These are phyloP conservation scores for Pythium aristosporum DNA, from an alignment of 352 stramenopile genomes.

Conservation along the genomic window DNA sequence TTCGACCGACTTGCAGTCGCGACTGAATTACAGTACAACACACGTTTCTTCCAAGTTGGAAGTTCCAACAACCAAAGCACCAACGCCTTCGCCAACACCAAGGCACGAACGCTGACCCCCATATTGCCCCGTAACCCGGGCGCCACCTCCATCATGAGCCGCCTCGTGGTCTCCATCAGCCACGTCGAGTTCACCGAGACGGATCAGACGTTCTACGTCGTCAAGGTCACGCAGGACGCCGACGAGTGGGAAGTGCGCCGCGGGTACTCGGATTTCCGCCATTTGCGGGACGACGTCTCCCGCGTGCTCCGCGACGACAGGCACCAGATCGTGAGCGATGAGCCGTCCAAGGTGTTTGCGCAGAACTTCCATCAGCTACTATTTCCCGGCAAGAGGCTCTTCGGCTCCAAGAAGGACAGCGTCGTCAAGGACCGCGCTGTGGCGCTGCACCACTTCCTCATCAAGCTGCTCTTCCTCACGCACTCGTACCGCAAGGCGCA, in stretches of 20 bases:
- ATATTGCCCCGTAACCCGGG: neutral
- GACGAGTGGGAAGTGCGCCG: constrained; percentile 73
- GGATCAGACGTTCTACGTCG: constrained; percentile 69
- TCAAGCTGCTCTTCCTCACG: constrained; percentile 66
- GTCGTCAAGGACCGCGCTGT: constrained; percentile 73
- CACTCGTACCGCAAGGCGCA: constrained; percentile 77
- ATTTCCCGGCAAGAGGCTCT: constrained; percentile 67
- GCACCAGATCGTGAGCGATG: constrained; percentile 45
- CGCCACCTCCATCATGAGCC: constrained; percentile 45
- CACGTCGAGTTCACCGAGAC: constrained; percentile 77
- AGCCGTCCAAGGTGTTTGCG: constrained; percentile 44
- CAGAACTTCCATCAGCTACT: constrained; percentile 33
- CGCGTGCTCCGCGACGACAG: constrained; percentile 63
- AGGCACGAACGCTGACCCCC: neutral
- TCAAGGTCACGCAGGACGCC: constrained; percentile 70
- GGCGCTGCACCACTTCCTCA: constrained; percentile 76
- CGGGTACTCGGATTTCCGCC: constrained; percentile 73
- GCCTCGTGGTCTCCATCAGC: constrained; percentile 68
- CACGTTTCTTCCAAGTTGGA: too few relatives aligned
- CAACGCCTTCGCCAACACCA: constrained; percentile 1
- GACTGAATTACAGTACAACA: too few relatives aligned
- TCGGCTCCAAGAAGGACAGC: constrained; percentile 64
- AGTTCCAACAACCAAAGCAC: neutral
- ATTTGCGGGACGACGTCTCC: constrained; percentile 63
- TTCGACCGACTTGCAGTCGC: constrained; percentile 4